Percentiles rank a stretch among this genome's conserved stretches.
These are phyloP conservation scores for Hamamelis virginiana DNA, from an alignment of 164 flowering plant species.

Conservation along the genomic window DNA sequence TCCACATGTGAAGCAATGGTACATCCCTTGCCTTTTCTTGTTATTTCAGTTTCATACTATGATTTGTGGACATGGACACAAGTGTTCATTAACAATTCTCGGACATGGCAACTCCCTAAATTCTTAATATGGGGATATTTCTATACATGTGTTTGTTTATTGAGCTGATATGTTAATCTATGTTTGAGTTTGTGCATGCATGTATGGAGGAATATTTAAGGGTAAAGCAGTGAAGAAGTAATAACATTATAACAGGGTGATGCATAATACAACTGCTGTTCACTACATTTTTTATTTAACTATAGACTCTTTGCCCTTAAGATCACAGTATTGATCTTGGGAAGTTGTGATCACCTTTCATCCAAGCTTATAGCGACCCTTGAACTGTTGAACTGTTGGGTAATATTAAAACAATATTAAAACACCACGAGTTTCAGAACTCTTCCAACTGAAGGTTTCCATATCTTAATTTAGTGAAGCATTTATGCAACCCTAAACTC, in stretches of 20 bases:
- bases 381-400: neutral
- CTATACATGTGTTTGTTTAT: too few relatives aligned
- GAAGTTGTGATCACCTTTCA: neutral
- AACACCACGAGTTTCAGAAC: too few relatives aligned
- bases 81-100: neutral
- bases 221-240: too few relatives aligned
- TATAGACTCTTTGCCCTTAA: neutral
- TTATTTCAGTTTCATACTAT: neutral
- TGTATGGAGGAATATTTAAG: too few relatives aligned
- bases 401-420: too few relatives aligned
- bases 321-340: neutral
- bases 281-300: too few relatives aligned
- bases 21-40: slow-evolving; percentile 12
- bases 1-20: slow-evolving; percentile 83
- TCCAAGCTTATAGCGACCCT: neutral
- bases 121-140: neutral
- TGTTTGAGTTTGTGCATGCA: too few relatives aligned
- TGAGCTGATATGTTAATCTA: too few relatives aligned
- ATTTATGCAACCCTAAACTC: neutral
- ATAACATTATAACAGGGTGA: too few relatives aligned
- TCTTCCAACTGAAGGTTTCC: neutral
- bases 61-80: neutral
- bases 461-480: neutral
- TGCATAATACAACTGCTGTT: too few relatives aligned
- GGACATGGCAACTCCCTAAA: neutral